A percentile compares a stretch with the other conserved stretches of the same genome.
These are phyloP conservation scores for Cubamyces sp. DNA, from an alignment of 768 basidiomycete genomes.

Conservation along the genomic window DNA sequence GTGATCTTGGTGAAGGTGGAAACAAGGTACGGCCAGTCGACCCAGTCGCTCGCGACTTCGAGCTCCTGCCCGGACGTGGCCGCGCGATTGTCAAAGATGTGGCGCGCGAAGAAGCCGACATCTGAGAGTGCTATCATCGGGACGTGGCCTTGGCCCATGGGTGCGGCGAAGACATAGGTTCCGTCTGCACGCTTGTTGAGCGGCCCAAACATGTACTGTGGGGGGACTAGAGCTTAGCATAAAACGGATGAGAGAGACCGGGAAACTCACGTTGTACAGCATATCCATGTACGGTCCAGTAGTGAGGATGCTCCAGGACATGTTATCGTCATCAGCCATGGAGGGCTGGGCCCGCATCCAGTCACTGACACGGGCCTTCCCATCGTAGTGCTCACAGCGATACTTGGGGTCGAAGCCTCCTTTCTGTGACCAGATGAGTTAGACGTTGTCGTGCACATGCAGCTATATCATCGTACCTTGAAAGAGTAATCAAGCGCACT, in stretches of 20 bases:
- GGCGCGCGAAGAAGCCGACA: conserved; percentile 36
- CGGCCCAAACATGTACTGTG: conserved; percentile 27
- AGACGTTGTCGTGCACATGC: not conserved
- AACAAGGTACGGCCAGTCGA: conserved; percentile 33
- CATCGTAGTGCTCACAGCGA: conserved; percentile 43
- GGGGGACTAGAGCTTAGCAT: not conserved
- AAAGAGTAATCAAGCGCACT: conserved; percentile 43
- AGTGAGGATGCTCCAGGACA: conserved; percentile 45
- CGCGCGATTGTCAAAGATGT: conserved; percentile 38
- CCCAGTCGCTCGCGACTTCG: conserved; percentile 34
- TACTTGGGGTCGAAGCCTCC: conserved; percentile 36
- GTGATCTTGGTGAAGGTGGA: conserved; percentile 36
- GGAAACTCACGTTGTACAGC: conserved; percentile 15
- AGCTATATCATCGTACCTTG: conserved; percentile 36
- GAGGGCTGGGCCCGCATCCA: conserved; percentile 43
- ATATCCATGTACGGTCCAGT: conserved; percentile 32
- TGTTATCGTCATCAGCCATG: conserved; percentile 33
- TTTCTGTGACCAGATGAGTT: conserved; percentile 6
- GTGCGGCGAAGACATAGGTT: conserved; percentile 35
- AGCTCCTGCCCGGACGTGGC: conserved; percentile 32
- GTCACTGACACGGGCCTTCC: conserved; percentile 45
- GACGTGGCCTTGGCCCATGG: conserved; percentile 34
- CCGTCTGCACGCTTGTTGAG: conserved; percentile 34
- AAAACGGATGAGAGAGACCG: not conserved
- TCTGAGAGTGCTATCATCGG: conserved; percentile 38